Conservation (phyloP, 345 rosid species). For the Eucalyptus microcorys region DNA sequence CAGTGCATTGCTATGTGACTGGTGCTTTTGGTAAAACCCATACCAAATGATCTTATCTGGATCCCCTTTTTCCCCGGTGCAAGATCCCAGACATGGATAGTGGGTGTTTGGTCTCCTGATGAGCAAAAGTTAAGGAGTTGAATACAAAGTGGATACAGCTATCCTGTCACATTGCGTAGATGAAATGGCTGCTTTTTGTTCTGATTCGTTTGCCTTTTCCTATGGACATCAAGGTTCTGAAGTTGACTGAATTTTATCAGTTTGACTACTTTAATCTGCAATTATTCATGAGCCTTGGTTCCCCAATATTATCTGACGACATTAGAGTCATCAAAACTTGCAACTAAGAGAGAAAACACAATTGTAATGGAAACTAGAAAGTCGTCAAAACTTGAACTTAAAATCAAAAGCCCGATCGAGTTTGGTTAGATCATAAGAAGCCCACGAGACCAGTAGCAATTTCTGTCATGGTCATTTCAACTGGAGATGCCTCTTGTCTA, state of each 20-base stretch:
- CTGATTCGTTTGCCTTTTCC: conserved; percentile 79
- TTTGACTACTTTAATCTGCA: background rate
- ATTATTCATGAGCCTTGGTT: background rate
- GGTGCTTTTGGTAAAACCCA: conserved; percentile 12
- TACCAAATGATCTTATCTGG: background rate
- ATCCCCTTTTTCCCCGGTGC: background rate
- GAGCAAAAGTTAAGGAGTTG: conserved; percentile 53
- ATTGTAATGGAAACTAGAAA: background rate
- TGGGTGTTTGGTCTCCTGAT: conserved; percentile 43
- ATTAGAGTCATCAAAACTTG: background rate
- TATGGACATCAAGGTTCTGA: conserved; percentile 43
- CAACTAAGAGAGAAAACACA: background rate
- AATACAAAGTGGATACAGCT: conserved; percentile 53
- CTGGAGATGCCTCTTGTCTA: background rate
- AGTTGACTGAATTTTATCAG: conserved; percentile 3
- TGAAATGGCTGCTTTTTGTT: conserved; percentile 54
- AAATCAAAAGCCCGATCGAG: background rate
- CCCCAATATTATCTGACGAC: background rate
- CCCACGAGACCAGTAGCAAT: background rate
- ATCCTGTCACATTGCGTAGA: conserved; percentile 31
- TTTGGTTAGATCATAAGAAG: background rate
- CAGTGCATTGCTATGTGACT: background rate
- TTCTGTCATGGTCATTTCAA: background rate
- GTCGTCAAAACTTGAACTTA: background rate
- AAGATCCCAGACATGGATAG: conserved; percentile 54